These are phyloP conservation scores for Lentinula raphanica DNA, from an alignment of 768 basidiomycete genomes.

Conservation along the genomic window DNA sequence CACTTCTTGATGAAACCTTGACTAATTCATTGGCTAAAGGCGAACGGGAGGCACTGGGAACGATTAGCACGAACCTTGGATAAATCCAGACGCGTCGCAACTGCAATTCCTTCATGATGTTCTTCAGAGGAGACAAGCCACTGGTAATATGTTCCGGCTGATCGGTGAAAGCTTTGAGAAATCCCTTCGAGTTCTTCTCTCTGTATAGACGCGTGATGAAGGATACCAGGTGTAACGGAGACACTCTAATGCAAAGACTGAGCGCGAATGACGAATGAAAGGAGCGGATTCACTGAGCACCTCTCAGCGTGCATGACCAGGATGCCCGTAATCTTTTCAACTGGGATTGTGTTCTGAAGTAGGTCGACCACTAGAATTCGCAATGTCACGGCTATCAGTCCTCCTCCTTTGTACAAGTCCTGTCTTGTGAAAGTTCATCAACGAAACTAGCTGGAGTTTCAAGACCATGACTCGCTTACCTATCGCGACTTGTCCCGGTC, in stretches of 20 bases:
- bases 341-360: slow-evolving; percentile 81
- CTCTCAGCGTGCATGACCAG: slow-evolving; percentile 88
- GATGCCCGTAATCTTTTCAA: slow-evolving; percentile 81
- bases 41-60: neutral
- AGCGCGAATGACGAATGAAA: neutral
- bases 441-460: neutral
- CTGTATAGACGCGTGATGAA: slow-evolving; percentile 91
- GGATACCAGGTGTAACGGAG: slow-evolving; percentile 78
- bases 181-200: slow-evolving; percentile 84
- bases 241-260: slow-evolving; percentile 50
- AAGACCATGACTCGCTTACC: slow-evolving; percentile 41
- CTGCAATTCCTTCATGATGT: slow-evolving; percentile 90
- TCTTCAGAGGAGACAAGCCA: slow-evolving; percentile 86
- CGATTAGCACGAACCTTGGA: slow-evolving; percentile 60
- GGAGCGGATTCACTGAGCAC: slow-evolving; percentile 31
- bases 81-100: slow-evolving; percentile 86
- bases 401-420: slow-evolving; percentile 81
- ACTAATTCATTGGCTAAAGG: slow-evolving; percentile 1
- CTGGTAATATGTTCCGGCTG: slow-evolving; percentile 93
- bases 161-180: slow-evolving; percentile 95
- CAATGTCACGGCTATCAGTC: slow-evolving; percentile 87
- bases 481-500: slow-evolving; percentile 59
- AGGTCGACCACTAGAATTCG: slow-evolving; percentile 94
- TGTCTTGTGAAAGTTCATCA: slow-evolving; percentile 44
- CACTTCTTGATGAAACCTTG: slow-evolving; percentile 86